phyloP scores from a whole-genome alignment of 345 rosid species.

The Raphanus raphanistrum region DNA sequence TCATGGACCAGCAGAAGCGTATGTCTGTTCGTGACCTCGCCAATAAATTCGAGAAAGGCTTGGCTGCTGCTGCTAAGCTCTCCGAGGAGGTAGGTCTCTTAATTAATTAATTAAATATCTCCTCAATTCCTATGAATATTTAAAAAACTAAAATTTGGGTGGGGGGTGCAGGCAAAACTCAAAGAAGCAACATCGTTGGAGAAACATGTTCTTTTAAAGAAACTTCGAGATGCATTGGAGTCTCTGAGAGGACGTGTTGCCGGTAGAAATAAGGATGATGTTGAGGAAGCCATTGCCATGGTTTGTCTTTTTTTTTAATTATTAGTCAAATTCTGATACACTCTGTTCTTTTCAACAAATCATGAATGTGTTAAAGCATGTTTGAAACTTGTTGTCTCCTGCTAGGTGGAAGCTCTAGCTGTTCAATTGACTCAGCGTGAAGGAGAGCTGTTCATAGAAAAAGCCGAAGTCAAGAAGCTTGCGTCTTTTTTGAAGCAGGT shows the following conservation, averaged over 20 bases:
- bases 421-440: constrained; percentile 95
- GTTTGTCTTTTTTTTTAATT: constrained; percentile 45
- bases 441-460: constrained; percentile 91
- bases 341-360: neutral
- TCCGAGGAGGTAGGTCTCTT: constrained; percentile 75
- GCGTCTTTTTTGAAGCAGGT: constrained; percentile 95
- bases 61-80: constrained; percentile 95
- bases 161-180: constrained; percentile 71
- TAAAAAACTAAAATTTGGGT: constrained; percentile 1
- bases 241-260: constrained; percentile 86
- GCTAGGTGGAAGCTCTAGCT: constrained; percentile 94
- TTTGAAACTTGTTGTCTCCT: constrained; percentile 30
- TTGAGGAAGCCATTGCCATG: constrained; percentile 91
- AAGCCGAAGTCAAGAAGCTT: constrained; percentile 92
- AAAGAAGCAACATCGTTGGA: constrained; percentile 92
- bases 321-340: neutral
- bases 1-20: constrained; percentile 92
- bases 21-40: constrained; percentile 97
- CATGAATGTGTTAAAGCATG: neutral
- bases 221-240: constrained; percentile 92
- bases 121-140: neutral
- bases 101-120: neutral
- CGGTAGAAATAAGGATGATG: constrained; percentile 94
- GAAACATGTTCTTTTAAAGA: constrained; percentile 96
- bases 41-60: constrained; percentile 84